phyloP scores from a whole-genome alignment of 2,329 filamentous ascomycete species.

The Fusarium chuoi region DNA sequence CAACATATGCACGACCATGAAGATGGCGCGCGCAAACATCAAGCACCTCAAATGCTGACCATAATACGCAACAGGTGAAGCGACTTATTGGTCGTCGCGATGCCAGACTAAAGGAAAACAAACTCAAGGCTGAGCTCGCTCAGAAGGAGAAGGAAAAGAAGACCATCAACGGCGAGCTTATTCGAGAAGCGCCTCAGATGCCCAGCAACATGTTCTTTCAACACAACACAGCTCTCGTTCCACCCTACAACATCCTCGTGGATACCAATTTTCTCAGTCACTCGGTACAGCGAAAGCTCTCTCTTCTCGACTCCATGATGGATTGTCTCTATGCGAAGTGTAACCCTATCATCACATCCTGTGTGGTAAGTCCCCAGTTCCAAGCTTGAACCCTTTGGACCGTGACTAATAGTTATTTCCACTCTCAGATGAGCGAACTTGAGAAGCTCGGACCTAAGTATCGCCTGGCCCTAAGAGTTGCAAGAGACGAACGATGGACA shows the following conservation, averaged over 20 bases:
- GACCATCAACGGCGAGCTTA: constrained; percentile 67
- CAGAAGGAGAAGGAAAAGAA: constrained; percentile 69
- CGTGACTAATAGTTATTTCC: neutral
- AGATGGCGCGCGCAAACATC: neutral
- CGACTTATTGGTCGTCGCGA: constrained; percentile 85
- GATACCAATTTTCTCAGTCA: constrained; percentile 94
- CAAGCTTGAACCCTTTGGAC: neutral
- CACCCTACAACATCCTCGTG: constrained; percentile 73
- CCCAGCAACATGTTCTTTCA: constrained; percentile 88
- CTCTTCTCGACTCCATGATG: constrained; percentile 89
- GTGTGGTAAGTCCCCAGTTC: constrained; percentile 51
- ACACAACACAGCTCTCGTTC: constrained; percentile 86
- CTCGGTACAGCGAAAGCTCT: constrained; percentile 90
- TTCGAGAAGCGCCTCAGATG: constrained; percentile 84
- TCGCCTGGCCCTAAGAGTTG: constrained; percentile 84
- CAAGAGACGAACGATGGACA: constrained; percentile 89
- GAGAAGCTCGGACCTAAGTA: constrained; percentile 93
- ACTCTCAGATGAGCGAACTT: constrained; percentile 69
- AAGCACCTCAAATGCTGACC: constrained; percentile 21
- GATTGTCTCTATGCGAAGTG: constrained; percentile 93
- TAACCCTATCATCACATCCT: constrained; percentile 82
- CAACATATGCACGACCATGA: neutral
- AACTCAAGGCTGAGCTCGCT: constrained; percentile 69
- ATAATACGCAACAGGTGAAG: constrained; percentile 67
- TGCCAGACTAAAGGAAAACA: constrained; percentile 83